These are phyloP conservation scores for Acer campestre DNA, from an alignment of 345 rosid species.

Conservation along the genomic window DNA sequence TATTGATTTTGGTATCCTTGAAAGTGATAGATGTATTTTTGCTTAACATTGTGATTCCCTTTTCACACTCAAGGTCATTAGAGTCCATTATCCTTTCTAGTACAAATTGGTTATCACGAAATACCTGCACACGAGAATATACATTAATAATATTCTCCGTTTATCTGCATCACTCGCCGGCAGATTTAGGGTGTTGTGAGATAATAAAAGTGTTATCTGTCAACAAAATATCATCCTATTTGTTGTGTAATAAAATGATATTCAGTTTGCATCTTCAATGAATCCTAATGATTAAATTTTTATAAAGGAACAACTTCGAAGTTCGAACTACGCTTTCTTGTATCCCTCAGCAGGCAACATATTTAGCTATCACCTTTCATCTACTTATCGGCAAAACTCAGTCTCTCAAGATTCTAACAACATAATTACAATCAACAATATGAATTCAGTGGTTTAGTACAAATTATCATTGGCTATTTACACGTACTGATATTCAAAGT, in stretches of 20 bases:
- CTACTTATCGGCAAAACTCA: neutral
- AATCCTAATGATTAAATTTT: neutral
- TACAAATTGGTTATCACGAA: conserved; percentile 88
- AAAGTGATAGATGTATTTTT: conserved; percentile 91
- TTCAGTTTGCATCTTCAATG: neutral
- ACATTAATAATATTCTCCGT: neutral
- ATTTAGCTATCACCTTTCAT: neutral
- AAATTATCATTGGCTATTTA: too few species aligned
- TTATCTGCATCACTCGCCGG: too few species aligned
- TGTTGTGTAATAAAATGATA: neutral
- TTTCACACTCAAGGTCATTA: conserved; percentile 89
- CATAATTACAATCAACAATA: too few species aligned
- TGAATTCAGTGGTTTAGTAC: too few species aligned
- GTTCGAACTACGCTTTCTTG: neutral
- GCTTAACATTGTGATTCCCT: conserved; percentile 95
- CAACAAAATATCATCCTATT: neutral
- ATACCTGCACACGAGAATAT: conserved; percentile 56
- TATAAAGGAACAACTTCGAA: neutral
- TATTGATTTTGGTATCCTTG: conserved; percentile 81
- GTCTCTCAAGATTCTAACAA: conserved; percentile 4
- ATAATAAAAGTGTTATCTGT: neutral
- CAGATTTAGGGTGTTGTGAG: neutral
- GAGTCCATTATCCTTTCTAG: conserved; percentile 98
- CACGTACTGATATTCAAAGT: too few species aligned
- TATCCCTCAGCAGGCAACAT: neutral